Conservation (phyloP, 371 early-diverging fungal species). For the Blyttiomyces sp. region DNA sequence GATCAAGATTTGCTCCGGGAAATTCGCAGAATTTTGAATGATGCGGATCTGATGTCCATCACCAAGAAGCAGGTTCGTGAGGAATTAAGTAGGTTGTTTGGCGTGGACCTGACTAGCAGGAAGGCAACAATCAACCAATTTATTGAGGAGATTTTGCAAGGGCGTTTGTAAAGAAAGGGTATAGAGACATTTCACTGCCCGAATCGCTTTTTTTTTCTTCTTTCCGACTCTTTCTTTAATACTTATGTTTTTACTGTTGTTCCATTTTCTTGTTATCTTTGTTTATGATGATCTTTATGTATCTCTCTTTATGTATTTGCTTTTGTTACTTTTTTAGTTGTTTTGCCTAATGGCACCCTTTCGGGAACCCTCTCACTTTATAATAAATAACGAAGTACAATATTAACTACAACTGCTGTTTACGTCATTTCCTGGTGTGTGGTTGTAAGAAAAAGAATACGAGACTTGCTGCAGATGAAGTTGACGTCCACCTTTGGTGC, state of each 20-base stretch:
- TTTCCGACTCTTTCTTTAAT: too few species aligned
- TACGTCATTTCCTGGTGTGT: neutral
- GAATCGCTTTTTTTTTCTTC: too few species aligned
- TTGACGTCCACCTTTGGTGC: neutral
- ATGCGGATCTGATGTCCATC: slow-evolving; percentile 55
- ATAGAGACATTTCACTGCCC: too few species aligned
- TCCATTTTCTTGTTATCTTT: too few species aligned
- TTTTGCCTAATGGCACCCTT: neutral
- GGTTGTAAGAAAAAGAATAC: neutral
- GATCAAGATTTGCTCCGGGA: slow-evolving; percentile 80
- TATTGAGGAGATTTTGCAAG: slow-evolving; percentile 47
- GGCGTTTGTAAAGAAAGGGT: slow-evolving; percentile 34
- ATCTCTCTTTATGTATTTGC: neutral
- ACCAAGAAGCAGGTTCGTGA: slow-evolving; percentile 74
- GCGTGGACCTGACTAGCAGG: slow-evolving; percentile 70
- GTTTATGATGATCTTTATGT: neutral
- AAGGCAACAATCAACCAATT: slow-evolving; percentile 67
- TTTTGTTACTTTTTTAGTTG: neutral
- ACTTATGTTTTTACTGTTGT: too few species aligned
- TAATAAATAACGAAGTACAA: neutral
- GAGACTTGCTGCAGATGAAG: neutral
- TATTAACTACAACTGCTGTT: neutral
- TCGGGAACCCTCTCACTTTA: neutral
- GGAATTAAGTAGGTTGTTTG: slow-evolving; percentile 68
- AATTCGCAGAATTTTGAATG: slow-evolving; percentile 72